Base-by-base conservation (phyloP, 495 filamentous ascomycete species). In the Neurospora sp. region DNA sequence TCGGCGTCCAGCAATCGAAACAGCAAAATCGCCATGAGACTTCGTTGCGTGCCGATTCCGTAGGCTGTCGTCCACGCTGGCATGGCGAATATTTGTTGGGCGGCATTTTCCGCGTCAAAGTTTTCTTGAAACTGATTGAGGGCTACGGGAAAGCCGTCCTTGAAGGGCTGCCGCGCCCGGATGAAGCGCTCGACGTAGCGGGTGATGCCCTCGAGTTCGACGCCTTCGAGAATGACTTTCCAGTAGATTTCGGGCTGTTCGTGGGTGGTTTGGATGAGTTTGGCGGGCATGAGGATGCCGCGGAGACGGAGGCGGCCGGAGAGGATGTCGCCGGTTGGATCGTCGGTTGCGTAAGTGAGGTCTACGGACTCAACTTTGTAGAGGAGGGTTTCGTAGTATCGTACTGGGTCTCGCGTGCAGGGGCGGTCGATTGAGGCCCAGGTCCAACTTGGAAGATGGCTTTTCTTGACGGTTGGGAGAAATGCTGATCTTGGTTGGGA, bases 361-460 rank as follows among this genome's bases (percentile, higher is more conserved):
- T 12, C 0, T 4, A 31, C 22, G 9, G 31, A 20, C 12, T 72
- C 38, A 14, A 69, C 70, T 41, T 37, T 41, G 53, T 12, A 69
- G 14, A 39, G 70, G n/a, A 40, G 22, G 10, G 7, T 35, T 20
- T 40, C n/a, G 22, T 10, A n/a, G 14, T 31, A 39, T 0, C 9
- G 48, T 1, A 27, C 38, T n/a, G 8, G 38, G 1, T 27, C 27
- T 8, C 20, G 42, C 3, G 12, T 40, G 27, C 27, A 61, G 1
- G 6, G 12, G 2, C 70, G n/a, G n/a, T 69, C 70, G 8, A 72
- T 40, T 14, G 53, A 72, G 3, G 39, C 39, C 53, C 70, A 72
- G 12, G 70, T 68, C 53, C 38, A 72, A 7, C 35, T 68, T 0
- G 53, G 70, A 6, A 61, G 53, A 61, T 61, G 70, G 2, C 3